phyloP scores from a whole-genome alignment of 768 basidiomycete genomes.

The Multifurca ochricompacta region DNA sequence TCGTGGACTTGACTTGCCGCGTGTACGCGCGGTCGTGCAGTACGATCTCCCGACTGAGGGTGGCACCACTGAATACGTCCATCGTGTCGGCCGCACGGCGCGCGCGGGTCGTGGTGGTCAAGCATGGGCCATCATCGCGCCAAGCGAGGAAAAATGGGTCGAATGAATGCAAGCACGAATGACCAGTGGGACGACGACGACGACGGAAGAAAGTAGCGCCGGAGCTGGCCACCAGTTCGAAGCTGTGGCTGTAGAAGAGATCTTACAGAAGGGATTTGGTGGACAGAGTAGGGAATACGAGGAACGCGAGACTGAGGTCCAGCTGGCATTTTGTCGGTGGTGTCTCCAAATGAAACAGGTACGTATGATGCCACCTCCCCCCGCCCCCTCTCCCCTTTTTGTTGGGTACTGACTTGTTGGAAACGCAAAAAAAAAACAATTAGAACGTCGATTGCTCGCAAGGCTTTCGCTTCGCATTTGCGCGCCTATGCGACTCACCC shows the following conservation, averaged over 20 bases:
- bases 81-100: conserved; percentile 94
- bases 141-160: conserved; percentile 85
- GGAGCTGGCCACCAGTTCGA: conserved; percentile 50
- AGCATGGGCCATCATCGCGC: conserved; percentile 88
- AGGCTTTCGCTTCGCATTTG: conserved; percentile 87
- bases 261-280: conserved; percentile 79
- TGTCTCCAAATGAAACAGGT: conserved; percentile 69
- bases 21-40: conserved; percentile 91
- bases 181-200: conserved; percentile 44
- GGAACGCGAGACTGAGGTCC: conserved; percentile 88
- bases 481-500: conserved; percentile 98
- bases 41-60: conserved; percentile 98
- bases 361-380: neutral
- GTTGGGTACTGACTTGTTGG: neutral
- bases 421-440: too few species aligned
- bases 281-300: conserved; percentile 78
- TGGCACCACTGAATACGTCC: conserved; percentile 92
- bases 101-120: conserved; percentile 94
- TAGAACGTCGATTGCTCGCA: conserved; percentile 76
- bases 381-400: too few species aligned
- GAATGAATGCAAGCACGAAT: conserved; percentile 84
- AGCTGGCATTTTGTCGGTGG: conserved; percentile 93
- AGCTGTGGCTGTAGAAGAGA: conserved; percentile 57
- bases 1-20: conserved; percentile 92
- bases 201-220: conserved; percentile 28